Conservation (phyloP, 257 asterid genomes). For the Solanum okadae region DNA sequence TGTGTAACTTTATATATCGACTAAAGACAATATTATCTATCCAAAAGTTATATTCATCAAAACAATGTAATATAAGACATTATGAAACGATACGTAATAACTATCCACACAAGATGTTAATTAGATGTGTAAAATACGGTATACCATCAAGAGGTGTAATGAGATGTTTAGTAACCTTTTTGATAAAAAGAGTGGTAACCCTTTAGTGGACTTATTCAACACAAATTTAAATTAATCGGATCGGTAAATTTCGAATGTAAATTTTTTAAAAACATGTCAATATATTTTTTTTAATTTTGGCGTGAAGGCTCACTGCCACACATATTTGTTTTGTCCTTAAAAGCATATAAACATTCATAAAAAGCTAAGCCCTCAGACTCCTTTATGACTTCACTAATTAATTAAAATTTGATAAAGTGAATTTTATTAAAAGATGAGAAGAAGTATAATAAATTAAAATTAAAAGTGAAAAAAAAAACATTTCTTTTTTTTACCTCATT, state of each 20-base stretch:
- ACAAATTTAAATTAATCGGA: not conserved
- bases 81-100: not conserved
- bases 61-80: not conserved
- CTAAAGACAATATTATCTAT: not conserved
- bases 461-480: not conserved
- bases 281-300: not conserved
- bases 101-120: too few species aligned
- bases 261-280: not conserved
- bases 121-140: too few species aligned
- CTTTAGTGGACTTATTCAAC: rapidly evolving
- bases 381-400: not conserved
- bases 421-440: not conserved
- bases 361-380: not conserved
- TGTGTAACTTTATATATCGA: not conserved
- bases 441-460: not conserved
- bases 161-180: not conserved
- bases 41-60: not conserved
- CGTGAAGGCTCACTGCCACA: not conserved
- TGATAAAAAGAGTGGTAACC: not conserved
- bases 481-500: not conserved
- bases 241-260: rapidly evolving
- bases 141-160: not conserved
- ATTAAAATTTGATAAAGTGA: not conserved
- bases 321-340: not conserved
- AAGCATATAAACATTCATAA: not conserved